phyloP scores from a whole-genome alignment of 169 alveolate species.

The Eimeria nieschulzi region DNA sequence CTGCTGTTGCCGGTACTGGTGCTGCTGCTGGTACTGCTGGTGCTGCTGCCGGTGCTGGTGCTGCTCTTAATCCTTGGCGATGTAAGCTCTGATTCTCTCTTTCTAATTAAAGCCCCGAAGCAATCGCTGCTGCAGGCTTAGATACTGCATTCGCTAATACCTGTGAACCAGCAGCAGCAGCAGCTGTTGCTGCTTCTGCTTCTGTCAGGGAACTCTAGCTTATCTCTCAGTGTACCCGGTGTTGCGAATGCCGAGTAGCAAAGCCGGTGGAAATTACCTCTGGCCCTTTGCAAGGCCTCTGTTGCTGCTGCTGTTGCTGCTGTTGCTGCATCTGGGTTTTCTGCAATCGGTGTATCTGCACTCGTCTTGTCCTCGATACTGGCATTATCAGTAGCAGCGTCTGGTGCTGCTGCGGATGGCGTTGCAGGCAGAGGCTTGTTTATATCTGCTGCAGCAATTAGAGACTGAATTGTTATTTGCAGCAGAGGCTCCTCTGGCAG shows the following conservation, averaged over 20 bases:
- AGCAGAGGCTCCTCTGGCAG: conserved; percentile 78
- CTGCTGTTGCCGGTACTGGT: not conserved
- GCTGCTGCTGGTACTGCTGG: not conserved
- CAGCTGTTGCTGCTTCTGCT: too few relatives aligned
- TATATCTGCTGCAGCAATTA: not conserved
- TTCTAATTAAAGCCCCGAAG: too few relatives aligned
- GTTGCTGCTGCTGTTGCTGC: not conserved
- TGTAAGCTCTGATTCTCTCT: not conserved
- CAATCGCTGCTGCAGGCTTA: not conserved
- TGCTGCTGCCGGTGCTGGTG: not conserved
- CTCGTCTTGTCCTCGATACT: too few relatives aligned
- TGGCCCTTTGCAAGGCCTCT: not conserved
- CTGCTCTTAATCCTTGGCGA: not conserved
- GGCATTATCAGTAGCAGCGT: not conserved
- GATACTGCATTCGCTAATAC: not conserved
- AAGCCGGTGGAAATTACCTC: too few relatives aligned
- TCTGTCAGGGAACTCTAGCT: too few relatives aligned
- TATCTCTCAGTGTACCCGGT: too few relatives aligned
- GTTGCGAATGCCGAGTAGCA: too few relatives aligned
- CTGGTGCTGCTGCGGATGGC: not conserved
- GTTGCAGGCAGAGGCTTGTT: not conserved
- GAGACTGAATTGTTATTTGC: conserved; percentile 7
- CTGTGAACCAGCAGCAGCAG: too few relatives aligned
- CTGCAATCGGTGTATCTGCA: not conserved
- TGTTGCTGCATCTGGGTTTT: not conserved